Conservation (phyloP, 2,329 filamentous ascomycete species). For the Teratosphaeria zuluensis region DNA sequence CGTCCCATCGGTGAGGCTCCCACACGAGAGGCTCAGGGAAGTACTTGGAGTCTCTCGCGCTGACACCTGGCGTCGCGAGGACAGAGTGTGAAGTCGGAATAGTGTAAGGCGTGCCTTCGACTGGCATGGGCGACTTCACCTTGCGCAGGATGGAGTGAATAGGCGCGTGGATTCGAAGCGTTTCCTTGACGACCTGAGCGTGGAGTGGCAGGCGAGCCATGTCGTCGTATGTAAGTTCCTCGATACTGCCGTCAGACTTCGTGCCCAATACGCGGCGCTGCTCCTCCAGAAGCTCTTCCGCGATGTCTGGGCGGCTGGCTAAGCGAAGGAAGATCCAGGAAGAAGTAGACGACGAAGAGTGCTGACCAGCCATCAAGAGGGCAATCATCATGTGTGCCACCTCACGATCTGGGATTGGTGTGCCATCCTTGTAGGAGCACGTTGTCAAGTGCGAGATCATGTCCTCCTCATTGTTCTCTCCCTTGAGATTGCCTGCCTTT, state of each 20-base stretch:
- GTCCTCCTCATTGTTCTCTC: conserved; percentile 42
- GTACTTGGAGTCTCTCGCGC: conserved; percentile 58
- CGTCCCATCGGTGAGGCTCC: conserved; percentile 88
- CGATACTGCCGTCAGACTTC: conserved; percentile 46
- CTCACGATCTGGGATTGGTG: conserved; percentile 68
- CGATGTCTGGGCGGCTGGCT: conserved; percentile 64
- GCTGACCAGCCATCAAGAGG: conserved; percentile 82
- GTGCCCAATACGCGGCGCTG: conserved; percentile 64
- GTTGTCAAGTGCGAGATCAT: conserved; percentile 90
- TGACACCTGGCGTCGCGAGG: conserved; percentile 76
- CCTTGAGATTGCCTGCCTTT: conserved; percentile 29
- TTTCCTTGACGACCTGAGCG: conserved; percentile 80
- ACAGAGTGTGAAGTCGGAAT: conserved; percentile 74
- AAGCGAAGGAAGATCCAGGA: conserved; percentile 79
- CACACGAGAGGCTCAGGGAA: conserved; percentile 76
- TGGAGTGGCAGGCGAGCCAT: conserved; percentile 72
- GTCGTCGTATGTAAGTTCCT: conserved; percentile 65
- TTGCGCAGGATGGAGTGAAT: conserved; percentile 93
- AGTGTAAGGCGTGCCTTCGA: conserved; percentile 72
- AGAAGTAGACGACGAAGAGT: conserved; percentile 75
- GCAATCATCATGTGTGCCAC: conserved; percentile 92
- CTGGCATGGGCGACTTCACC: conserved; percentile 77
- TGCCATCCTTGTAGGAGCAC: conserved; percentile 75
- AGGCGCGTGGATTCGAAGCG: conserved; percentile 78
- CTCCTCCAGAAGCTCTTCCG: conserved; percentile 75